Evolutionary conservation across 2,329 filamentous ascomycete species (phyloP).

Genomic region (Sporothrix humicola): DNA sequence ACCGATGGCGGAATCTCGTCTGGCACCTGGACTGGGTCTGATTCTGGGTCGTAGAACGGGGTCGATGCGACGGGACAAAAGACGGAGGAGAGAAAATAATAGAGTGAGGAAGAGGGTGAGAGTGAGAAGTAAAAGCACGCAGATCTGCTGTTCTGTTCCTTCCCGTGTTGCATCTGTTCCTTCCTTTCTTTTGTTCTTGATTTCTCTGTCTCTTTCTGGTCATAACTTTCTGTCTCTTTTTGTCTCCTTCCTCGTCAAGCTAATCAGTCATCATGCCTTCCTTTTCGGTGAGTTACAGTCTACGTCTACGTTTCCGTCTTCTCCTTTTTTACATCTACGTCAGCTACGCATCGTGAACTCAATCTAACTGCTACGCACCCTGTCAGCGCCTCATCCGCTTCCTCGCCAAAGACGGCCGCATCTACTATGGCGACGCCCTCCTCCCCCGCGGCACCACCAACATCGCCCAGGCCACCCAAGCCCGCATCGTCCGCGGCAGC

Average conservation of each 20-base stretch:
- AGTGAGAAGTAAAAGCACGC: not conserved
- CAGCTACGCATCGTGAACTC: constrained; percentile 53
- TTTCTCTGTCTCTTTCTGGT: not conserved
- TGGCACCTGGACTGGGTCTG: not conserved
- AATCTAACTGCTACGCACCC: constrained; percentile 47
- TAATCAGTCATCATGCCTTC: constrained; percentile 45
- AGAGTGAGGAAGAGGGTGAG: not conserved
- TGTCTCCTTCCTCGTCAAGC: not conserved
- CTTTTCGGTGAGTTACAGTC: constrained; percentile 52
- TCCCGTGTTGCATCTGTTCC: not conserved
- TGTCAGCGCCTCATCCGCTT: constrained; percentile 73
- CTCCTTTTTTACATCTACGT: not conserved
- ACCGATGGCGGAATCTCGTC: constrained; percentile 16
- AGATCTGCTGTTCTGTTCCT: not conserved
- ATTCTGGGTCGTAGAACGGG: not conserved
- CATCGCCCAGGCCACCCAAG: constrained; percentile 64
- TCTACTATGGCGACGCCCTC: constrained; percentile 77
- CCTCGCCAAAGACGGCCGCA: constrained; percentile 70
- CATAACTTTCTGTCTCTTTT: not conserved
- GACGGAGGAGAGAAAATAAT: not conserved
- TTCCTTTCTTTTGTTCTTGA: not conserved
- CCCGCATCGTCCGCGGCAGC: constrained; percentile 67
- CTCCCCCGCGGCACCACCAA: constrained; percentile 65
- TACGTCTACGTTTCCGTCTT: not conserved
- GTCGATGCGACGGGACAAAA: not conserved